Evolutionary conservation across 73 alveolate genomes (phyloP).

Genomic region (Paramecium sonneborni): DNA sequence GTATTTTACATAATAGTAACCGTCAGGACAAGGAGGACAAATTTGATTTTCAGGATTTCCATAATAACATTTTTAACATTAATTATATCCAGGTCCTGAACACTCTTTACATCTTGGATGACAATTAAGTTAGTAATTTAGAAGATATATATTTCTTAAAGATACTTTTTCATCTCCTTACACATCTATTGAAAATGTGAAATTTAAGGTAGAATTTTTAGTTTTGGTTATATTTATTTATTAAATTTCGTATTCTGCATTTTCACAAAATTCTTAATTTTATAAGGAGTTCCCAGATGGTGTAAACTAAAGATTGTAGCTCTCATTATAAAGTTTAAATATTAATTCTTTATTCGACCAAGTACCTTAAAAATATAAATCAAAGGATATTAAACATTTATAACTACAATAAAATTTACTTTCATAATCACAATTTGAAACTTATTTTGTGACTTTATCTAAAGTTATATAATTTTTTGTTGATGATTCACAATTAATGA

Average conservation of each 20-base stretch:
- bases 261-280: background rate
- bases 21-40: background rate
- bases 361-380: background rate
- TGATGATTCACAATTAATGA: background rate
- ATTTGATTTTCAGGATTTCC: background rate
- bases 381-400: background rate
- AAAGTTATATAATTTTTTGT: background rate
- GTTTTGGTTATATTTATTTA: background rate
- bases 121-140: background rate
- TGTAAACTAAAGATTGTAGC: background rate
- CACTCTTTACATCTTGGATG: background rate
- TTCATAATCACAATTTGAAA: background rate
- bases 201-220: background rate
- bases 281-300: background rate
- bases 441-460: background rate
- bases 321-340: background rate
- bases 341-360: background rate
- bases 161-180: background rate
- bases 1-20: background rate
- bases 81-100: background rate
- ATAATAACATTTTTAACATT: background rate
- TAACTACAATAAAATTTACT: background rate
- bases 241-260: background rate
- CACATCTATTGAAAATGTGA: background rate
- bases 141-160: background rate